Percentiles rank a stretch among this genome's conserved stretches.
Evolutionary conservation across 2,329 filamentous ascomycete genomes (phyloP).

Genomic region (Clarireedia sp.): DNA sequence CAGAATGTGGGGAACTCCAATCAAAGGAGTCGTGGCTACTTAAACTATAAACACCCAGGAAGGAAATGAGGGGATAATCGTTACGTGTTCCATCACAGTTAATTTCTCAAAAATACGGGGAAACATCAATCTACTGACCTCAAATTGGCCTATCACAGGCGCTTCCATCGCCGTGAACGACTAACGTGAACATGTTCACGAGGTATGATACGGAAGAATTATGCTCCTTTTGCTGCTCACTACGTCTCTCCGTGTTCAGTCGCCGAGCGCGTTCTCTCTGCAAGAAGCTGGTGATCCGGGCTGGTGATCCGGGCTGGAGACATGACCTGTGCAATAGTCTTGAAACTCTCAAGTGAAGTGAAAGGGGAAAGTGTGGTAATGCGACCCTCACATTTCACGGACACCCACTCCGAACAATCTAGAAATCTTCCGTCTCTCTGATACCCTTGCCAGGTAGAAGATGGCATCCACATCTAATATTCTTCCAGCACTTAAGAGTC

Average conservation of each 20-base stretch:
- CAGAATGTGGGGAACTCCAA: not conserved
- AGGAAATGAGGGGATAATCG: not conserved
- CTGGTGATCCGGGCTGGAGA: no score
- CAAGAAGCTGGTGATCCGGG: no score
- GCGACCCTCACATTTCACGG: not conserved
- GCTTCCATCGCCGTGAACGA: not conserved
- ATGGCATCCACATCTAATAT: not conserved
- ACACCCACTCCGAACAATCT: not conserved
- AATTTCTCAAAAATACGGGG: not conserved
- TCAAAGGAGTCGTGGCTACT: not conserved
- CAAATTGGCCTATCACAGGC: not conserved
- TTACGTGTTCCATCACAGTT: not conserved
- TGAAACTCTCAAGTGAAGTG: no score
- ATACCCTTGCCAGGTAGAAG: not conserved
- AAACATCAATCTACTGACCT: not conserved
- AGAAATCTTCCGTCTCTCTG: not conserved
- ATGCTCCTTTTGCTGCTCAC: not conserved
- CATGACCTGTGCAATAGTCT: no score
- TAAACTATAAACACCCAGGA: not conserved
- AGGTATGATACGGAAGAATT: not conserved
- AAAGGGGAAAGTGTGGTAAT: not conserved
- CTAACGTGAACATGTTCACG: not conserved
- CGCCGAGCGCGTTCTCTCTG: no score
- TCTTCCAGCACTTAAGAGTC: slow-evolving; percentile 6
- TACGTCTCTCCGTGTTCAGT: no score